These are phyloP conservation scores for Aegilops tauschii DNA, from an alignment of 176 grass and related monocot species.

Conservation along the genomic window DNA sequence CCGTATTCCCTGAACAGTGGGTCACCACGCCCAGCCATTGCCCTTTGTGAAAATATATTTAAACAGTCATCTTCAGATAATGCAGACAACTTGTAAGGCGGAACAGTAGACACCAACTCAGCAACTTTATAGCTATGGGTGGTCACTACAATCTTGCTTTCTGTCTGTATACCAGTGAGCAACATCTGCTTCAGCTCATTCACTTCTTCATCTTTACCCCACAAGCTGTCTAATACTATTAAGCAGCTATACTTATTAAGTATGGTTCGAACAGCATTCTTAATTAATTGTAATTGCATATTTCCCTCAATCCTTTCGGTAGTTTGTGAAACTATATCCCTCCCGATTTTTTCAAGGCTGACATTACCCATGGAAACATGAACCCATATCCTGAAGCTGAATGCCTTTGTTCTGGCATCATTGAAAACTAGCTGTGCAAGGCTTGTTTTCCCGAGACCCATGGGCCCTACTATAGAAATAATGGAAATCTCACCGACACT, in stretches of 20 bases:
- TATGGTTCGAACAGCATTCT: slow-evolving; percentile 31
- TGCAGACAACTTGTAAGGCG: slow-evolving; percentile 20
- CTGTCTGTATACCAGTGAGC: slow-evolving; percentile 29
- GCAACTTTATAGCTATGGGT: slow-evolving; percentile 50
- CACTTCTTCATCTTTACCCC: slow-evolving; percentile 43
- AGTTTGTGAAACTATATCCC: slow-evolving; percentile 41
- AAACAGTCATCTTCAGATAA: slow-evolving; percentile 51
- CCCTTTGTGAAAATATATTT: slow-evolving; percentile 40
- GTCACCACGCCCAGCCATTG: slow-evolving; percentile 27
- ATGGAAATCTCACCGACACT: slow-evolving; percentile 27
- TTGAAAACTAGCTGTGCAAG: slow-evolving; percentile 49
- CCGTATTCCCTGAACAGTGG: slow-evolving; percentile 44
- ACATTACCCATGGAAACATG: slow-evolving; percentile 50
- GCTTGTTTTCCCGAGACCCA: slow-evolving; percentile 51
- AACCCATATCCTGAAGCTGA: slow-evolving; percentile 48
- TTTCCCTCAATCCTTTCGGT: slow-evolving; percentile 29
- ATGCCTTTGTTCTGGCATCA: slow-evolving; percentile 29
- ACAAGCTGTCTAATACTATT: slow-evolving; percentile 45
- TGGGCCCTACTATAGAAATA: slow-evolving; percentile 48
- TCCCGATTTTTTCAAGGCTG: slow-evolving; percentile 43
- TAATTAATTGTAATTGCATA: slow-evolving; percentile 42
- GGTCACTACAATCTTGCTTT: slow-evolving; percentile 54
- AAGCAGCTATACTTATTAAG: slow-evolving; percentile 34
- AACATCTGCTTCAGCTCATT: slow-evolving; percentile 43
- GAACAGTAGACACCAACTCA: slow-evolving; percentile 33